Conservation (phyloP, 352 stramenopile genomes). For the Globisporangium spinosum region DNA sequence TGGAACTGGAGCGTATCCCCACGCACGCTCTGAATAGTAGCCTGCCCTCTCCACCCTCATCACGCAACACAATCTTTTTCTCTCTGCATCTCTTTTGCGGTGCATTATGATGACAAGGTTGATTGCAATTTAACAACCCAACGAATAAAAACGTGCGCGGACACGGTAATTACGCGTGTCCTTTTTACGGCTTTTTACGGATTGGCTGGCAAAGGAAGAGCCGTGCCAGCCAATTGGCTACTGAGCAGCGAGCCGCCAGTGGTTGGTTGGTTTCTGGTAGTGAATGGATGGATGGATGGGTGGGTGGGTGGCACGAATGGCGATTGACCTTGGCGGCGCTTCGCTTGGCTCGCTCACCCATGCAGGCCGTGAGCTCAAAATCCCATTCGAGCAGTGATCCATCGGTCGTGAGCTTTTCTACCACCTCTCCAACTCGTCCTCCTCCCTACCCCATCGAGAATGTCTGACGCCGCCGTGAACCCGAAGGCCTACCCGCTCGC, state of each 20-base stretch:
- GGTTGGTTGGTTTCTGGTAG: slow-evolving; percentile 12
- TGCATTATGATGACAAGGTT: background rate
- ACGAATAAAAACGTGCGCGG: background rate
- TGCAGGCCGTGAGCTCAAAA: slow-evolving; percentile 25
- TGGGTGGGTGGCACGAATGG: background rate
- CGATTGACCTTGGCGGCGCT: background rate
- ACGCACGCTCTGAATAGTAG: slow-evolving; percentile 10
- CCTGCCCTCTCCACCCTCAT: background rate
- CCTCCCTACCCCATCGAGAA: slow-evolving; percentile 23
- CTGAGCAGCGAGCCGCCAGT: background rate
- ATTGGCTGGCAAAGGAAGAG: slow-evolving; percentile 17
- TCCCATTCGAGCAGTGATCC: slow-evolving; percentile 75
- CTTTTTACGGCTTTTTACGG: slow-evolving; percentile 21
- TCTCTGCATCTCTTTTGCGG: background rate
- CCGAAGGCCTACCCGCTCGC: slow-evolving; percentile 97
- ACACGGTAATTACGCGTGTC: background rate
- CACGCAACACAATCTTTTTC: background rate
- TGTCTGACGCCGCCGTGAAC: slow-evolving; percentile 86
- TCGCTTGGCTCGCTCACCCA: background rate
- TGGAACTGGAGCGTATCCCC: background rate
- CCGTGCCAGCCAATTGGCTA: slow-evolving; percentile 3
- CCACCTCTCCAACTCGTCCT: slow-evolving; percentile 5
- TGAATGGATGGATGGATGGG: background rate
- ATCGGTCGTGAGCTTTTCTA: slow-evolving; percentile 84
- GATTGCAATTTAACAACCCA: background rate